Evolutionary conservation across 108 stramenopile species (phyloP).

Genomic region (Skeletonema menzelii): DNA sequence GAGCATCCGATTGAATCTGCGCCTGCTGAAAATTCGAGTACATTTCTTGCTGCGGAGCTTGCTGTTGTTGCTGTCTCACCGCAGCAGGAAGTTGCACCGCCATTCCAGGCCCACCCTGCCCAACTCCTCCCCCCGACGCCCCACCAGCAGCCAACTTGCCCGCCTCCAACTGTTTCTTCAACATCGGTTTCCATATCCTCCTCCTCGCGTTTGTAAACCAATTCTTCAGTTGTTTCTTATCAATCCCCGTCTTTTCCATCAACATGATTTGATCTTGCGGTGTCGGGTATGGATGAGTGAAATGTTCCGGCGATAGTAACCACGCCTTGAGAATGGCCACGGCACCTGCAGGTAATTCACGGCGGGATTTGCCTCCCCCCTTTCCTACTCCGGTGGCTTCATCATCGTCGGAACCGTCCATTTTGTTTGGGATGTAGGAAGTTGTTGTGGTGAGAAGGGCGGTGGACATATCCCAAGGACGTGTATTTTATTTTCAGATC

Average conservation of each 20-base stretch:
- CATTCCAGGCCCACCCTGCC: conserved; percentile 3
- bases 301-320: conserved; percentile 89
- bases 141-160: conserved; percentile 74
- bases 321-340: conserved; percentile 90
- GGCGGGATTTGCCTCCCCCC: conserved; percentile 72
- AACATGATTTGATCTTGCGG: conserved; percentile 90
- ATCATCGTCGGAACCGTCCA: not conserved
- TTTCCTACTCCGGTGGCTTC: conserved; percentile 15
- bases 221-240: conserved; percentile 95
- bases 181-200: conserved; percentile 96
- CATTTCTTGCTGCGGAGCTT: conserved; percentile 30
- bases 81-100: not conserved
- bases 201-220: conserved; percentile 96
- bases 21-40: conserved; percentile 50
- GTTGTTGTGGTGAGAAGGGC: not conserved
- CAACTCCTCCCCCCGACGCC: conserved; percentile 39
- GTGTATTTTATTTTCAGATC: too few species aligned
- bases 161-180: conserved; percentile 90
- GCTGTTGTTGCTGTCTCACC: conserved; percentile 9
- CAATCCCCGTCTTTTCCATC: conserved; percentile 94
- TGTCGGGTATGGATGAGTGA: conserved; percentile 92
- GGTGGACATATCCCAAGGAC: not conserved
- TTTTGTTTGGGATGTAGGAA: not conserved
- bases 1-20: conserved; percentile 22
- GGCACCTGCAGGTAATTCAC: conserved; percentile 90